Percentiles rank a stretch among this genome's conserved stretches.
Evolutionary conservation across 2,329 filamentous ascomycete species (phyloP).

Genomic region (Fragosphaeria purpurea): DNA sequence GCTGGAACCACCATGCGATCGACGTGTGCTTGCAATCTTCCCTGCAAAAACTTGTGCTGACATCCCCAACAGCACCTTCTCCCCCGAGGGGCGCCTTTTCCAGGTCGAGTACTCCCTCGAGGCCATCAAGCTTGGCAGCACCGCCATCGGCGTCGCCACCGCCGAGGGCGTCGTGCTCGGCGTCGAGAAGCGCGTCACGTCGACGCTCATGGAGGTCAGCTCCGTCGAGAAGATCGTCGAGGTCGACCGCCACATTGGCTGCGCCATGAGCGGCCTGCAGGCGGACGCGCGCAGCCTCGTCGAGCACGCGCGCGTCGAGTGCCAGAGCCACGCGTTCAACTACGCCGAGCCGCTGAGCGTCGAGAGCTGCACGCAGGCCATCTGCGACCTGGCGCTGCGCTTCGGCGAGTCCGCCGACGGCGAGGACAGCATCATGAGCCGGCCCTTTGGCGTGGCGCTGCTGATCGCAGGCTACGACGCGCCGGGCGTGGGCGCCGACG

Average conservation of each 20-base stretch:
- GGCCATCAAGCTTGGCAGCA: constrained; percentile 98
- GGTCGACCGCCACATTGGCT: constrained; percentile 97
- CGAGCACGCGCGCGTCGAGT: constrained; percentile 95
- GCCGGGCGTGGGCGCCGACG: constrained; percentile 11
- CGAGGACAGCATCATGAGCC: constrained; percentile 96
- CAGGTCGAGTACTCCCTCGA: constrained; percentile 99
- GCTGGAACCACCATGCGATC: constrained; percentile 20
- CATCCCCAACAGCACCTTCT: constrained; percentile 71
- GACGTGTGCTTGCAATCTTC: too few relatives aligned
- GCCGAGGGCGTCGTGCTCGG: constrained; percentile 91
- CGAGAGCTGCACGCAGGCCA: constrained; percentile 97
- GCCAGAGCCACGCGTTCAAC: constrained; percentile 95
- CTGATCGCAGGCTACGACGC: constrained; percentile 87
- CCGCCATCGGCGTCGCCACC: constrained; percentile 94
- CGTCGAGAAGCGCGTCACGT: constrained; percentile 98
- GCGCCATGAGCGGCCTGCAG: constrained; percentile 96
- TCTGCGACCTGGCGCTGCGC: constrained; percentile 90
- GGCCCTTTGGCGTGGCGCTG: constrained; percentile 92
- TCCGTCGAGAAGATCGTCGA: constrained; percentile 99
- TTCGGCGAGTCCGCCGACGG: constrained; percentile 97
- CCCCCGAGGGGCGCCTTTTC: constrained; percentile 97
- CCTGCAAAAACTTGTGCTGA: too few relatives aligned
- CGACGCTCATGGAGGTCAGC: constrained; percentile 90
- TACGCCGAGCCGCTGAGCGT: constrained; percentile 92
- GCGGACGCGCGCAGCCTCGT: constrained; percentile 96